Evolutionary conservation across 495 filamentous ascomycete genomes (phyloP), one percentile per base, ranked within the genome.

Genomic region (Evernia prunastri): DNA sequence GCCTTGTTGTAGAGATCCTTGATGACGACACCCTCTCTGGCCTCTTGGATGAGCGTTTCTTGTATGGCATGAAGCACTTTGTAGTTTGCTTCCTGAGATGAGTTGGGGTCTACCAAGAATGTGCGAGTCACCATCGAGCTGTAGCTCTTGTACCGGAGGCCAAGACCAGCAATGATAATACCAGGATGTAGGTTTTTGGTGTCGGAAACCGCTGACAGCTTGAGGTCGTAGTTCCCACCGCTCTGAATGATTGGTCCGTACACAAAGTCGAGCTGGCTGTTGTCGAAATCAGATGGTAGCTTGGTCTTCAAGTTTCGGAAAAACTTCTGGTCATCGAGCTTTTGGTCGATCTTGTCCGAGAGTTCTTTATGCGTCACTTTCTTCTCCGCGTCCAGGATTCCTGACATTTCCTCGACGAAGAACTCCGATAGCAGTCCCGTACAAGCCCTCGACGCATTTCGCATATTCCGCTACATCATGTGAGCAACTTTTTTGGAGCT

Each of bases 381-480:
- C 78, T 96, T 95, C 73, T 96, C 94, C 66, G 89, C 87, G 67
- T 99, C 94, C 63, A 99, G 83, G 58, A 97, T 85, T 64, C 86
- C 87, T 49, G 93, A 96, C 92, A 99, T 97, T 72, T 96, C 90
- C 72, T 97, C 95, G 60, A 97, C 85, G 72, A 97, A 97, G 74
- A 92, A 97, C 60, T 91, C 89, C 29, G 89, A 89, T 84, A 97
- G 90, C 40, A 97, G 79, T 49, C 90, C 92, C 64, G 92, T 91
- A 66, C 92, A 95, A 37, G 93, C 92, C 69, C 92, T 86, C 18
- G 94, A 95, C 5, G 94, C 91, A 68, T 91, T 92, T 53, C 95
- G 86, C 82, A 97, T 96, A 1, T 87, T 86, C 51, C 95, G 91
- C 81, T 88, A 43, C 40, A 36, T n/a, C 18, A 20, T 35, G 23